Evolutionary conservation across 169 alveolate species (phyloP), one percentile per base, ranked within the genome.

Genomic region (Neospora caninum): DNA sequence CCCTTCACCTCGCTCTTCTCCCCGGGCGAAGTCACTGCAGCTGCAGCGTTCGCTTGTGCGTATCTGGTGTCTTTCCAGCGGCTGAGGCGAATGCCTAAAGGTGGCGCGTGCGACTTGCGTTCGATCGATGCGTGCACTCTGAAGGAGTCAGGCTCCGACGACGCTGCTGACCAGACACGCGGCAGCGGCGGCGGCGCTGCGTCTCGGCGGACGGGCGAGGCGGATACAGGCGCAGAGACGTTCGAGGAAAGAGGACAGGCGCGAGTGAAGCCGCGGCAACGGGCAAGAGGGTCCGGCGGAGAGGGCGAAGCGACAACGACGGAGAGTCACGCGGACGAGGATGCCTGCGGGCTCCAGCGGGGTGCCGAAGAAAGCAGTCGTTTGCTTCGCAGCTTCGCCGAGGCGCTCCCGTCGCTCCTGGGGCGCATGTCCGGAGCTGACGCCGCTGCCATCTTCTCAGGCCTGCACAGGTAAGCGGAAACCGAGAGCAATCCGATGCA

Each of bases 371-470:
- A 27, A 6, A 64, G 73, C 20, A 1, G 4, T 29, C 7, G 34
- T 16, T 64, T 64, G 25, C 73, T 22, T 13, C 4, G 31, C 31
- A 4, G 73, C 16, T 64, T 64, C n/a, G 31, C 73, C 4, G 73
- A 78, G 29, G 86, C 86, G 7, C 86, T 78, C 20, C 86, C 86
- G 22, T 18, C 86, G 29, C 39, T 78, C 29, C 42, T 78, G 27
- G 86, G 86, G 45, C 22, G 86, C 2, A 38, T 78, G 9, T 1
- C 45, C 31, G 86, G 86, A 10, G 49, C 86, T 1, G 86, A 78
- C 13, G 86, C 86, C 29, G 86, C 86, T 16, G 86, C 86, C 45
- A 43, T 78, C 43, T 78, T 78, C 86, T 78, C 49, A 36, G 86
- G n/a, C 29, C 18, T 78, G 1, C 86, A 78, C 29, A 20, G 86